These are phyloP conservation scores for Trichoderma virens DNA, from an alignment of 495 filamentous ascomycete species.

Conservation along the genomic window DNA sequence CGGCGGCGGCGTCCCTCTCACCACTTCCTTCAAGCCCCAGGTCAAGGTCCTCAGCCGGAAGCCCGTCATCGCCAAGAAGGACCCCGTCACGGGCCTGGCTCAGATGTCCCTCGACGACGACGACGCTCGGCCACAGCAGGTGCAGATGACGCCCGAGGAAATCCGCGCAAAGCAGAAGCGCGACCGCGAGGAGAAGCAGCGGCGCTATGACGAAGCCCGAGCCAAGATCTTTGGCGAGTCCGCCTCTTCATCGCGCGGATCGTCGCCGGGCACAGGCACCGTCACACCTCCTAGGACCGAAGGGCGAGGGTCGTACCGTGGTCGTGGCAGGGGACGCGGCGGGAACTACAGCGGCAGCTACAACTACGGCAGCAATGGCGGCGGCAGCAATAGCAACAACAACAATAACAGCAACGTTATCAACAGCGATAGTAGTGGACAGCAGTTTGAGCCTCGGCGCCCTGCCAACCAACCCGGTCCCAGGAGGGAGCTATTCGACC, in stretches of 20 bases:
- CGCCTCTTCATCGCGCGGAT: conserved; percentile 39
- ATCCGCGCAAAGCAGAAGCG: conserved; percentile 61
- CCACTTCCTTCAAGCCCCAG: conserved; percentile 74
- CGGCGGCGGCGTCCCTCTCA: conserved; percentile 55
- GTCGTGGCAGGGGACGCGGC: conserved; percentile 17
- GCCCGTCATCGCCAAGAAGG: conserved; percentile 45
- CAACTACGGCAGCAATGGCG: conserved; percentile 10
- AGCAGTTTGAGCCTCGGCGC: conserved; percentile 16
- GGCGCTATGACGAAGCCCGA: conserved; percentile 76
- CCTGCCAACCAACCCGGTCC: conserved; percentile 18
- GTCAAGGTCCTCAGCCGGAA: conserved; percentile 80
- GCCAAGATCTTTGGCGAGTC: conserved; percentile 74
- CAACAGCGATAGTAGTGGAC: conserved; percentile 15
- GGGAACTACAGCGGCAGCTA: not conserved
- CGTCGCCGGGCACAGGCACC: conserved; percentile 35
- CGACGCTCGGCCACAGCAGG: conserved; percentile 43
- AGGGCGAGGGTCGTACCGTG: conserved; percentile 22
- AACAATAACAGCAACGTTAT: conserved; percentile 16
- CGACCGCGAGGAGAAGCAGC: conserved; percentile 80
- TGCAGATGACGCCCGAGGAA: conserved; percentile 61
- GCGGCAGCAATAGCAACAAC: conserved; percentile 13
- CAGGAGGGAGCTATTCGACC: conserved; percentile 59
- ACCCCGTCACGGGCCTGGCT: conserved; percentile 47
- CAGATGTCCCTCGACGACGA: conserved; percentile 57
- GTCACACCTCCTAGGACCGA: conserved; percentile 52